Base-by-base conservation (phyloP, 1,139 yeast species). In the Scheffersomyces titani region DNA sequence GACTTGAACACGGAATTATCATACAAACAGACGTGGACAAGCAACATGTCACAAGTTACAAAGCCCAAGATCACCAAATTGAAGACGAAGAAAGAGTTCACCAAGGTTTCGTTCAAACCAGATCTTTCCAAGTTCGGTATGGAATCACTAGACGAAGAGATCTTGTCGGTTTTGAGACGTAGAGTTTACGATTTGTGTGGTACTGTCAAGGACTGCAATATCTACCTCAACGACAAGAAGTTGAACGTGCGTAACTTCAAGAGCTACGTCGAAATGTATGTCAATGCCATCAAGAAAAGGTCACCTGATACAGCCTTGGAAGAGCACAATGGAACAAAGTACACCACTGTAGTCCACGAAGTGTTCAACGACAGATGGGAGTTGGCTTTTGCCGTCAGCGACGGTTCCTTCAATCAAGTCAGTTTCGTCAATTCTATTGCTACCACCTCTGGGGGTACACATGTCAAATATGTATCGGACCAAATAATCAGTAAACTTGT, bases 341-440 rank as follows among this genome's bases (percentile, higher is more conserved):
- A 68, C 58, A 69, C 84, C 51, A 84, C 94, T 0, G 82, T 94
- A 55, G 88, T 94, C 22, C 92, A 92, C 69, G 97, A 92, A 70
- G 84, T 86, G 45, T 75, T 92, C 53, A 78, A 78, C 58, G 80
- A 76, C 54, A 83, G 98, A 62, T 96, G 99, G 99, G 99, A 96
- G 72, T 74, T 94, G 59, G 99, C 97, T 0, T 93, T 96, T 77
- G 94, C 97, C 1, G 90, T 92, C 1, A 90, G 98, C 53, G 97
- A 93, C 67, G 96, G 96, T 4, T 77, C 83, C 3, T 96, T 96
- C 73, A 91, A 92, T 64, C 99, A 96, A 71, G 96, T 96, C 49
- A 92, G 98, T 52, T 96, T 96, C 76, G 99, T 94, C 22, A 96
- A 96, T 70, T 92, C 98, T 3, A 96, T 96, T 69, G 99, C 99